Evolutionary conservation across 2,329 filamentous ascomycete species (phyloP).

Genomic region (Fusarium setosum): DNA sequence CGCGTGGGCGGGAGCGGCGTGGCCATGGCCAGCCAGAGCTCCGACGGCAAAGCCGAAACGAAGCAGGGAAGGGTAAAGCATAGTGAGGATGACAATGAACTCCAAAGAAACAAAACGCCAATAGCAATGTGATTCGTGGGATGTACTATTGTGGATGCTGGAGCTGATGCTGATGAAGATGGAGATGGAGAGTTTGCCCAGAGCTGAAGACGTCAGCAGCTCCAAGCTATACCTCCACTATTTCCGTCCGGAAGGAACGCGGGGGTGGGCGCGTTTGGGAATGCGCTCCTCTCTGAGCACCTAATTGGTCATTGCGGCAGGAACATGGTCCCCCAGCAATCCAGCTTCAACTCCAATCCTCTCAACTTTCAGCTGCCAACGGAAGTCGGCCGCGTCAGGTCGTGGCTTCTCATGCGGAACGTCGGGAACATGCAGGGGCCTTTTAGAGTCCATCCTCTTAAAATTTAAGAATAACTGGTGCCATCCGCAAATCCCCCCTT

Average conservation of each 20-base stretch:
- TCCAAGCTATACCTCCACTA: slow-evolving; percentile 30
- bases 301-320: slow-evolving; percentile 7
- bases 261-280: slow-evolving; percentile 13
- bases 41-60: slow-evolving; percentile 47
- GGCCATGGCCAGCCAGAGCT: slow-evolving; percentile 41
- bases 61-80: slow-evolving; percentile 33
- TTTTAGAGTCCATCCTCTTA: background rate
- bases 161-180: slow-evolving; percentile 12
- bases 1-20: slow-evolving; percentile 35
- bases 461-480: background rate
- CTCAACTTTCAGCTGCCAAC: background rate
- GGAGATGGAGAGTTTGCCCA: slow-evolving; percentile 26
- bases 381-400: background rate
- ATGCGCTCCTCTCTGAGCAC: slow-evolving; percentile 6
- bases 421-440: background rate
- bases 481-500: slow-evolving; percentile 14
- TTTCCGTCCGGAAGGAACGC: slow-evolving; percentile 15
- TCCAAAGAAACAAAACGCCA: slow-evolving; percentile 6
- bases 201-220: slow-evolving; percentile 29
- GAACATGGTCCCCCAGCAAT: background rate
- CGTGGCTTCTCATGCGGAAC: background rate
- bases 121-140: background rate
- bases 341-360: background rate
- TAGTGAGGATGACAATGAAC: slow-evolving; percentile 8
- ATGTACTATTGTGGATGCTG: slow-evolving; percentile 17